phyloP scores from a whole-genome alignment of 129 eudicot genomes.

The Oenanthe sinensis region DNA sequence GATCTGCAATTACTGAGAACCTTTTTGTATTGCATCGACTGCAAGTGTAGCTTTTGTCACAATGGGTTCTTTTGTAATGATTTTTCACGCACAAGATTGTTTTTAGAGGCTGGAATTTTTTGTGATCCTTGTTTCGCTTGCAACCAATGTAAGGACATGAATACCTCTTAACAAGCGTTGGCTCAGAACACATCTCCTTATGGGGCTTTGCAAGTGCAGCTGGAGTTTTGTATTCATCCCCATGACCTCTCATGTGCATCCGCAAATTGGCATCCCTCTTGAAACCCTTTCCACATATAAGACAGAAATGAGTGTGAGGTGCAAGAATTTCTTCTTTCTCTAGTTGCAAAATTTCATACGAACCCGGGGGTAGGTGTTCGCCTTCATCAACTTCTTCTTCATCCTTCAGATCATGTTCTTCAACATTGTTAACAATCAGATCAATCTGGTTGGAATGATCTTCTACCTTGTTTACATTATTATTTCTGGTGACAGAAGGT shows the following conservation, averaged over 20 bases:
- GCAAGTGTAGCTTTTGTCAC: slow-evolving; percentile 90
- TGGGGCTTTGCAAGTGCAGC: slow-evolving; percentile 96
- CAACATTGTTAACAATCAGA: slow-evolving; percentile 24
- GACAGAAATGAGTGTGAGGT: slow-evolving; percentile 93
- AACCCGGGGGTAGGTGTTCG: slow-evolving; percentile 88
- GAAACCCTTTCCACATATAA: slow-evolving; percentile 91
- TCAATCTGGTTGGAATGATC: slow-evolving; percentile 41
- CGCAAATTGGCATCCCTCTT: slow-evolving; percentile 87
- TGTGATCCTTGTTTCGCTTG: slow-evolving; percentile 87
- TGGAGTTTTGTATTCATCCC: slow-evolving; percentile 95
- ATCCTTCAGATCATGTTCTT: slow-evolving; percentile 61
- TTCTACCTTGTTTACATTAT: slow-evolving; percentile 34
- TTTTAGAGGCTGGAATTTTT: slow-evolving; percentile 86
- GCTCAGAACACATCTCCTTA: slow-evolving; percentile 54
- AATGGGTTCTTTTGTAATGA: slow-evolving; percentile 92
- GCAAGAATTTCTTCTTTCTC: slow-evolving; percentile 95
- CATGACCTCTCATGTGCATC: slow-evolving; percentile 99
- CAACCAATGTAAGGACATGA: slow-evolving; percentile 88
- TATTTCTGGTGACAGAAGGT: slow-evolving; percentile 18
- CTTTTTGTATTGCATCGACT: slow-evolving; percentile 87
- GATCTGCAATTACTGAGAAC: slow-evolving; percentile 91
- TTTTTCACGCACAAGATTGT: slow-evolving; percentile 87
- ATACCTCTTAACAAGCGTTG: slow-evolving; percentile 59
- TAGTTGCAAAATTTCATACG: slow-evolving; percentile 84
- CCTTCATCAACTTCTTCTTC: slow-evolving; percentile 86